Conservation (phyloP, 257 asterid species). For the Solanum bulbocastanum region DNA sequence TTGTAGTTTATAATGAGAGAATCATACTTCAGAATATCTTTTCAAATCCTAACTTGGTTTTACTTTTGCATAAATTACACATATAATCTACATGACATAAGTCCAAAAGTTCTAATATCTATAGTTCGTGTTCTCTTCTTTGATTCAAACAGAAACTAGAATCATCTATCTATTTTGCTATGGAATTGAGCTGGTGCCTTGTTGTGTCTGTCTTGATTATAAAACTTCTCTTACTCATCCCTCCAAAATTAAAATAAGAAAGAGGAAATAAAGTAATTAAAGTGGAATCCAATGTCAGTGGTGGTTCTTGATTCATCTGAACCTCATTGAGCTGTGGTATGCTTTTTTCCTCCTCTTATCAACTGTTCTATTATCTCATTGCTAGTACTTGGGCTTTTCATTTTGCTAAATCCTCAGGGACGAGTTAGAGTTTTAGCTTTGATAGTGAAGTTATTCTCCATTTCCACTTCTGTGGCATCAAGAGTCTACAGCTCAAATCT, state of each 20-base stretch:
- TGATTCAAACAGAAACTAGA: not conserved
- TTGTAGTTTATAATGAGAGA: not conserved
- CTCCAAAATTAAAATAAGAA: not conserved
- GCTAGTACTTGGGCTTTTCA: not conserved
- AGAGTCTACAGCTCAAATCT: slow-evolving; percentile 58
- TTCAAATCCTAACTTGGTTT: not conserved
- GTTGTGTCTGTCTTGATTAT: not conserved
- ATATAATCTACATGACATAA: not conserved
- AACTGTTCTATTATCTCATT: not conserved
- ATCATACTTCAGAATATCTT: not conserved
- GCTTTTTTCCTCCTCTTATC: not conserved
- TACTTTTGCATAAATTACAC: not conserved
- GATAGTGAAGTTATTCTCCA: slow-evolving; percentile 88
- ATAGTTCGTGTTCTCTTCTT: not conserved
- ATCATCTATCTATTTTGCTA: not conserved
- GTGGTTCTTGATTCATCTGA: not conserved
- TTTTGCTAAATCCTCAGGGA: slow-evolving; percentile 46
- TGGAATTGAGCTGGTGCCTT: not conserved
- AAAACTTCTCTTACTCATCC: not conserved
- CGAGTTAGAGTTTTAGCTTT: slow-evolving; percentile 79
- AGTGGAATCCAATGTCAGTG: not conserved
- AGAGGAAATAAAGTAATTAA: not conserved
- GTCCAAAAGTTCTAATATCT: not conserved
- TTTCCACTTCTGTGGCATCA: slow-evolving; percentile 68
- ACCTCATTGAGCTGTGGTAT: not conserved